These are phyloP conservation scores for Xylaria palmicola DNA, from an alignment of 495 filamentous ascomycete genomes.

Conservation along the genomic window DNA sequence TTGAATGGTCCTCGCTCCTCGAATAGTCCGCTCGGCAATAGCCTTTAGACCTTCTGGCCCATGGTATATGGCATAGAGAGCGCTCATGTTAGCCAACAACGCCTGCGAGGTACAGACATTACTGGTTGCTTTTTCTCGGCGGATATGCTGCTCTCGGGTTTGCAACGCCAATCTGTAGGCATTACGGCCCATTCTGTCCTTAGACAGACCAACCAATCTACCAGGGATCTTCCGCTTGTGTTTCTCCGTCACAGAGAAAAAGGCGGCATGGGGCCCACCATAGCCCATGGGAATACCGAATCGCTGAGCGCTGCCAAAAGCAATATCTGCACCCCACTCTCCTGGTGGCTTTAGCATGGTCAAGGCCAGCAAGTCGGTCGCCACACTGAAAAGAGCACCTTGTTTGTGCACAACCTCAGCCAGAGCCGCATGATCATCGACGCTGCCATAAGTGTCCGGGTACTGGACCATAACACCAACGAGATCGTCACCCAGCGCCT, in stretches of 20 bases:
- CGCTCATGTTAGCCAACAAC: slow-evolving; percentile 93
- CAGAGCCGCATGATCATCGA: slow-evolving; percentile 71
- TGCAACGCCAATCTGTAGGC: slow-evolving; percentile 90
- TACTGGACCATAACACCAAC: slow-evolving; percentile 95
- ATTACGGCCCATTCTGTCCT: slow-evolving; percentile 79
- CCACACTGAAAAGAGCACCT: slow-evolving; percentile 81
- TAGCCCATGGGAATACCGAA: slow-evolving; percentile 93
- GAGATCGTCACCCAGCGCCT: slow-evolving; percentile 75
- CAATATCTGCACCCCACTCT: slow-evolving; percentile 96
- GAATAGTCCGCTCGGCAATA: slow-evolving; percentile 77
- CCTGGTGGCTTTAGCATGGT: slow-evolving; percentile 89
- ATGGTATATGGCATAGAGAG: slow-evolving; percentile 97
- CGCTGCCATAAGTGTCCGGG: slow-evolving; percentile 83
- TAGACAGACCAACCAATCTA: slow-evolving; percentile 87
- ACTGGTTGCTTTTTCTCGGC: slow-evolving; percentile 96
- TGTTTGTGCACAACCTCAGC: slow-evolving; percentile 76
- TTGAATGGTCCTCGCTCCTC: slow-evolving; percentile 68
- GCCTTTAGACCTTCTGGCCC: slow-evolving; percentile 80
- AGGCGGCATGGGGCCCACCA: slow-evolving; percentile 94
- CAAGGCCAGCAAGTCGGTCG: slow-evolving; percentile 88
- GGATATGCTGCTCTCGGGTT: slow-evolving; percentile 95
- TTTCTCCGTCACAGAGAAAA: slow-evolving; percentile 92
- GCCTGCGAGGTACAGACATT: slow-evolving; percentile 99
- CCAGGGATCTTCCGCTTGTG: slow-evolving; percentile 96
- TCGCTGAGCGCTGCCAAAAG: slow-evolving; percentile 93